Conservation (phyloP, 2,329 filamentous ascomycete species). For the Epichloe hybrida region DNA sequence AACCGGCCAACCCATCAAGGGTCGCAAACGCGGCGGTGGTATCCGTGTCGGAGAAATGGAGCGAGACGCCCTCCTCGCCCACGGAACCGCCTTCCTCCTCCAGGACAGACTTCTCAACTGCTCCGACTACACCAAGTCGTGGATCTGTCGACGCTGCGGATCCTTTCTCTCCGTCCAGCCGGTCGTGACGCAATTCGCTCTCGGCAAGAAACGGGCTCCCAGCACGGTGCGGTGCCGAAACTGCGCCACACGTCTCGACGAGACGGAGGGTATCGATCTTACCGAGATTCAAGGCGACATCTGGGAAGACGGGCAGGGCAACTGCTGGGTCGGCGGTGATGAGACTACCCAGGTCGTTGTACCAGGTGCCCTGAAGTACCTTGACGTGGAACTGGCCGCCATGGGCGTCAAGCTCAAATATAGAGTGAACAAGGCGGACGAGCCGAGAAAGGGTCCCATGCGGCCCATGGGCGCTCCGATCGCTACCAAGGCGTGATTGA, state of each 20-base stretch:
- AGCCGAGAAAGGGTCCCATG: conserved; percentile 38
- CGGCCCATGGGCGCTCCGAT: conserved; percentile 21
- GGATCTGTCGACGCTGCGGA: conserved; percentile 81
- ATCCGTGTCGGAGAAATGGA: conserved; percentile 99
- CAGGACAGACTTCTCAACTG: conserved; percentile 96
- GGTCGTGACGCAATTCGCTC: conserved; percentile 49
- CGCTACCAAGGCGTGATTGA: conserved; percentile 4
- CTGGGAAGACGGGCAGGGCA: conserved; percentile 85
- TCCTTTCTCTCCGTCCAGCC: conserved; percentile 83
- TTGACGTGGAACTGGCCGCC: conserved; percentile 88
- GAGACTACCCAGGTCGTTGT: conserved; percentile 86
- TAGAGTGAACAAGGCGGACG: conserved; percentile 50
- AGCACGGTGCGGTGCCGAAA: conserved; percentile 65
- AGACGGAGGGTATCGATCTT: conserved; percentile 42
- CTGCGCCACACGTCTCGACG: conserved; percentile 53
- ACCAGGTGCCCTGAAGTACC: conserved; percentile 79
- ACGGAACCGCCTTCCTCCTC: conserved; percentile 87
- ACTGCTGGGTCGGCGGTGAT: conserved; percentile 75
- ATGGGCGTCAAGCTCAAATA: conserved; percentile 97
- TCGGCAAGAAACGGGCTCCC: conserved; percentile 50
- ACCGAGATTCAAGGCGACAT: conserved; percentile 53
- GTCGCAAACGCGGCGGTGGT: conserved; percentile 89
- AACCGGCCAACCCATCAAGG: conserved; percentile 97
- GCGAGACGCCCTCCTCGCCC: conserved; percentile 83
- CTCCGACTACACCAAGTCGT: conserved; percentile 80